Conservation (phyloP, 2,329 filamentous ascomycete species). For the Paraconiothyrium brasiliense region DNA sequence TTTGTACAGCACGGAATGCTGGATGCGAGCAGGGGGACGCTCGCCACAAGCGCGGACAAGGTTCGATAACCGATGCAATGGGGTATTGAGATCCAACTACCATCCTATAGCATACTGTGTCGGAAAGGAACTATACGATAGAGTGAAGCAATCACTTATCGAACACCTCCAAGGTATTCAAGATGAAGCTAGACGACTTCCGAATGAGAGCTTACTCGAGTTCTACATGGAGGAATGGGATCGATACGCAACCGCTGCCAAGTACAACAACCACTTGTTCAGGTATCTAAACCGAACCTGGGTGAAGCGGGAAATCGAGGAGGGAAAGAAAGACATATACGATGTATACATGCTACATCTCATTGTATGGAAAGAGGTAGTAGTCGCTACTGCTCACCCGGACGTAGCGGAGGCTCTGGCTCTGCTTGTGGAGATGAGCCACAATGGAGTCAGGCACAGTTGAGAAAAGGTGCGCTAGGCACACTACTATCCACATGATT, state of each 20-base stretch:
- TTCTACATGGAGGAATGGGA: constrained; percentile 99
- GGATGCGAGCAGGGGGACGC: constrained; percentile 33
- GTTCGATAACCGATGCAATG: constrained; percentile 54
- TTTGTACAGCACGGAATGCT: constrained; percentile 97
- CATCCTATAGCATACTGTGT: constrained; percentile 67
- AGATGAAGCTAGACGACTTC: constrained; percentile 77
- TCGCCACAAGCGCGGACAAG: constrained; percentile 83
- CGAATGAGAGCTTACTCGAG: constrained; percentile 85
- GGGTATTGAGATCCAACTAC: not conserved
- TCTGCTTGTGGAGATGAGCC: not conserved
- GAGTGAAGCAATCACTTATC: constrained; percentile 73
- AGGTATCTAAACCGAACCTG: constrained; percentile 96
- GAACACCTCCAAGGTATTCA: constrained; percentile 82
- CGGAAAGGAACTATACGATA: constrained; percentile 86
- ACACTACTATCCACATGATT: too few relatives aligned
- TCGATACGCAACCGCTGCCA: constrained; percentile 92
- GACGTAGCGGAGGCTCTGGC: not conserved
- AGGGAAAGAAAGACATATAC: constrained; percentile 97
- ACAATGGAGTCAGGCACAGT: not conserved
- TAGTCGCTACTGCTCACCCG: not conserved
- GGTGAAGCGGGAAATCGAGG: constrained; percentile 98
- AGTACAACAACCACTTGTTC: constrained; percentile 98
- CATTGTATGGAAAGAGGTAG: constrained; percentile 86
- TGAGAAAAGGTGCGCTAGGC: too few relatives aligned
- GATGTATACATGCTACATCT: constrained; percentile 97